phyloP scores from a whole-genome alignment of 164 flowering plant species.

The Vitis cinerea region DNA sequence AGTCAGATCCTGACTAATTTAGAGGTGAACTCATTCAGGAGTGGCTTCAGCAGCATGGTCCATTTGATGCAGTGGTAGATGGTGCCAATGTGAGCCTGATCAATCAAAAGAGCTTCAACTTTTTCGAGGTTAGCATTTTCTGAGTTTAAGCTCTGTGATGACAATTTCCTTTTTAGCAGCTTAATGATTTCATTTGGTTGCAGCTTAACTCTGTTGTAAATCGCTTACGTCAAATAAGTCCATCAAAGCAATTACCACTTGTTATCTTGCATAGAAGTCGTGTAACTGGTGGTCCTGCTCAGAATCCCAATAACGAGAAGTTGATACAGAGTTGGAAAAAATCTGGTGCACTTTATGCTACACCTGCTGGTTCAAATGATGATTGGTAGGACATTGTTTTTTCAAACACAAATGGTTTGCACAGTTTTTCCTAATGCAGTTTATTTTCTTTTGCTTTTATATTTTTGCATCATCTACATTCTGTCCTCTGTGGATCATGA shows the following conservation, averaged over 20 bases:
- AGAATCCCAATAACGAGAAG: slow-evolving; percentile 48
- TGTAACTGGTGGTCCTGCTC: slow-evolving; percentile 64
- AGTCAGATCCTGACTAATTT: slow-evolving; percentile 20
- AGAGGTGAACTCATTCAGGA: slow-evolving; percentile 52
- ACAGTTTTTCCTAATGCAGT: background rate
- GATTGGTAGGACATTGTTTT: slow-evolving; percentile 58
- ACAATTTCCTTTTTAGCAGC: background rate
- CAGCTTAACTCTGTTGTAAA: slow-evolving; percentile 71
- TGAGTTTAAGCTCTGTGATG: background rate
- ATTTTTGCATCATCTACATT: too few species aligned
- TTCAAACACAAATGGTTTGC: too few species aligned
- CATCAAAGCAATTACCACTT: slow-evolving; percentile 74
- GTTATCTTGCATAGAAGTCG: slow-evolving; percentile 71
- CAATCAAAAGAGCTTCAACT: slow-evolving; percentile 47
- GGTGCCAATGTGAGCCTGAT: slow-evolving; percentile 83
- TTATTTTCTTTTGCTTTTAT: background rate
- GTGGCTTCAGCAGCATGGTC: slow-evolving; percentile 84
- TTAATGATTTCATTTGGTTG: slow-evolving; percentile 20
- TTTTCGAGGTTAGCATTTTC: slow-evolving; percentile 49
- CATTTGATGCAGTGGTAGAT: slow-evolving; percentile 95
- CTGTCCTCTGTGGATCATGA: too few species aligned
- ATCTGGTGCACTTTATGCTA: slow-evolving; percentile 73
- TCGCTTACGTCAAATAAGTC: slow-evolving; percentile 49
- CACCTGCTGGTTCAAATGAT: slow-evolving; percentile 92
- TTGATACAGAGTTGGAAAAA: slow-evolving; percentile 66